Evolutionary conservation across 176 grass and related monocot species (phyloP), one percentile per base, ranked within the genome.

Genomic region (Avena eriantha): DNA sequence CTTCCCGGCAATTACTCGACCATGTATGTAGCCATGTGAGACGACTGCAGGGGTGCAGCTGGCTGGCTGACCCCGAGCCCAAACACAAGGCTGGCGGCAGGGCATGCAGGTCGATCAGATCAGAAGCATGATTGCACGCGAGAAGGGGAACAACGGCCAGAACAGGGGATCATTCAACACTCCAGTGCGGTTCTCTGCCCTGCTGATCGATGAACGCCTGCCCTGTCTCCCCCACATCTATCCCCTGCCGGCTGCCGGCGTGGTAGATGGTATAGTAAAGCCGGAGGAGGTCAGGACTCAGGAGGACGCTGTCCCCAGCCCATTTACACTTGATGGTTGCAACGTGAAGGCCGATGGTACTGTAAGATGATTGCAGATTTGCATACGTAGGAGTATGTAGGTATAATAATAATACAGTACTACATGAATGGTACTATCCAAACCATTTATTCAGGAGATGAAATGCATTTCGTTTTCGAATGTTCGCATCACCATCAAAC

Each of bases 61-160:
- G 55, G 58, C 24, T 24, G 16, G 46, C 71, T 63, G 55, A 64
- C 21, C 39, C 55, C 11, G 3, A n/a, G 70, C 45, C 41, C 71
- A 84, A 54, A 85, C 10, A 19, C 33, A 60, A 23, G n/a, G 55
- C 7, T 22, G 49, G 31, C 17, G 59, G 16, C 78, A 21, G 61
- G 26, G 16, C 78, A 21, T 46, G 26, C 47, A 53, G 73, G 73
- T 18, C 16, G 73, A 53, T 76, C 73, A 76, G 73, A 53, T 43
- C 53, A 60, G 82, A 15, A 48, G 23, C 73, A 85, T 68, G 59
- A 78, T 85, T 78, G 47, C 73, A 77, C 60, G 59, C 31, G 46
- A 84, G 82, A 84, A 84, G 82, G 82, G 82, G 70, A 83, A 26
- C 19, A 57, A 4, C 21, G 4, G 63, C 26, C 16, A 63, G 22